A percentile compares a stretch with the other conserved stretches of the same genome.
Conservation (phyloP, 371 early-diverging fungal genomes). For the Mortierella sp. region DNA sequence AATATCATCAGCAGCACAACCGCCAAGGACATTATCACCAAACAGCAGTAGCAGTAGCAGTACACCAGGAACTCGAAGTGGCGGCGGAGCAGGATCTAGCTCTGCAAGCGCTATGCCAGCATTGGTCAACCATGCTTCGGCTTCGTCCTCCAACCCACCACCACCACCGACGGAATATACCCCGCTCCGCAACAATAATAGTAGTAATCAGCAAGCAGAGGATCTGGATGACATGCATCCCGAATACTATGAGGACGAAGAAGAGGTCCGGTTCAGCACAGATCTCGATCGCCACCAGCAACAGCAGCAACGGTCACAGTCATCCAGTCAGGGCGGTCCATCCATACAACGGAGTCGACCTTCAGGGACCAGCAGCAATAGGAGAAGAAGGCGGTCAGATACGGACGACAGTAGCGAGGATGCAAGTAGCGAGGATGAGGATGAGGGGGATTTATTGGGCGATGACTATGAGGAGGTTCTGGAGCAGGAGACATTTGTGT, state of each 20-base stretch:
- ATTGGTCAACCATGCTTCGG: not conserved
- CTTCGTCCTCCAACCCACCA: not conserved
- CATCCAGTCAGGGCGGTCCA: not conserved
- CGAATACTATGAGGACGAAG: conserved; percentile 57
- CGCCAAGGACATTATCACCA: not conserved
- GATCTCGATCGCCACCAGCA: conserved; percentile 14
- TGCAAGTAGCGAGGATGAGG: conserved; percentile 13
- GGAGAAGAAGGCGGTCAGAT: not conserved
- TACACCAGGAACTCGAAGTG: not conserved
- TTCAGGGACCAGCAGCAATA: not conserved
- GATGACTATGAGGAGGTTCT: conserved; percentile 42
- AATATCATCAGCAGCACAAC: not conserved
- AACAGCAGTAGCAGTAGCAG: not conserved
- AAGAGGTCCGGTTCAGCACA: conserved; percentile 45
- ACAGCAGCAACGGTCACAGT: not conserved
- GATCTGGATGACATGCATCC: conserved; percentile 23
- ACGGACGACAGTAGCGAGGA: conserved; percentile 3
- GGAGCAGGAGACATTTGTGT: conserved; percentile 49
- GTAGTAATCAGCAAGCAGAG: not conserved
- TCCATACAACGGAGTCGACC: not conserved
- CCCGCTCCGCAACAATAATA: not conserved
- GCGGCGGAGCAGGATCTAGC: not conserved
- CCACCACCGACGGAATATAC: conserved; percentile 26
- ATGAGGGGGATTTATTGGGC: conserved; percentile 23
- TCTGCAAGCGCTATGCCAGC: not conserved